Evolutionary conservation across 208 protist genomes (phyloP), one percentile per base, ranked within the genome.

Genomic region (Crithidia sp.): DNA sequence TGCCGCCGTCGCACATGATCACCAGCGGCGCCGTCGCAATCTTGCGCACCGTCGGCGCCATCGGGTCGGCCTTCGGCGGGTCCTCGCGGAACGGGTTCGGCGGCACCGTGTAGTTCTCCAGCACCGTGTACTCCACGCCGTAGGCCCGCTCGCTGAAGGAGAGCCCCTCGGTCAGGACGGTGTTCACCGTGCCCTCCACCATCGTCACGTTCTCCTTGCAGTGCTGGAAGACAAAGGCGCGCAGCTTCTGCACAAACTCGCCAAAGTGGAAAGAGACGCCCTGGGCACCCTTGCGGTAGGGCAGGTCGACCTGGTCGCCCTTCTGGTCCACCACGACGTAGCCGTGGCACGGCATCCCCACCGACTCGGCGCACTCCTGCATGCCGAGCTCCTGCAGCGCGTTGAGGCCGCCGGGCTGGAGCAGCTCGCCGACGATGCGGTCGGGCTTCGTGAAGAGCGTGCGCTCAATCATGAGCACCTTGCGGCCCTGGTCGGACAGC

Each of bases 351-450:
- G 88, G 76, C 76, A 88, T 91, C 58, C 96, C 95, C 37, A 98
- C 89, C 19, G 83, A 88, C 49, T 78, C 79, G 14, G 93, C 84
- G 76, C 92, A 97, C n/a, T 86, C 77, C 73, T 93, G 87, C 82
- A 99, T 94, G 44, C 94, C 92, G 0, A 99, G 66, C 74, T 93
- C 64, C 67, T 74, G 79, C 52, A 99, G 89, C 41, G 79, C 83
- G 50, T 87, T 66, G 14, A 98, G 61, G 61, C 97, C 97, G 59
- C 96, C 96, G 9, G 97, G 97, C 83, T 99, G 97, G 58, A 99
- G 87, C 16, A 99, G 88, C 79, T 99, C 97, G 47, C 97, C 97
- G 37, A 98, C 89, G 69, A 99, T 98, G 67, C 95, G 90, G 76
- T 99, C 92, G 8, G 97, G 96, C 57, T 93, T 90, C 17, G 77